These are phyloP conservation scores for Oryza brachyantha DNA, from an alignment of 176 grass and related monocot genomes.

Conservation along the genomic window DNA sequence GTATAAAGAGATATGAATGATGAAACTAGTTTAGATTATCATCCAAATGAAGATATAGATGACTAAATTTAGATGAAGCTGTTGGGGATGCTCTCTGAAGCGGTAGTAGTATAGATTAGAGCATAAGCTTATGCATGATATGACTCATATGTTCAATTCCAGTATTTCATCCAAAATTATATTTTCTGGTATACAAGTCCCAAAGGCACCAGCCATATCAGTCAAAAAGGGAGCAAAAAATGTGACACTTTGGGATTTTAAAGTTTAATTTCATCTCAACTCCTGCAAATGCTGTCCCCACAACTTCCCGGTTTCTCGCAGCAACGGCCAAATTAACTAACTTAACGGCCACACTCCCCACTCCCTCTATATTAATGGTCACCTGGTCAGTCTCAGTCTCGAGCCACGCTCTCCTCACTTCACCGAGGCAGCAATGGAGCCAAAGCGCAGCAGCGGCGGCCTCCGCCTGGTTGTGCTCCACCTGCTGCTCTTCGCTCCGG, in stretches of 20 bases:
- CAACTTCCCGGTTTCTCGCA: constrained; percentile 27
- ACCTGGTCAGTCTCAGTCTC: not conserved
- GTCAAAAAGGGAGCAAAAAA: not conserved
- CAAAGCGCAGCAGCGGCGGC: not conserved
- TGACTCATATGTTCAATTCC: not conserved
- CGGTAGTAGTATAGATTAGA: no score
- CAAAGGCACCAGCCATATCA: not conserved
- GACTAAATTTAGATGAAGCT: no score
- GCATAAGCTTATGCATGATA: not conserved
- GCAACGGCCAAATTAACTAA: not conserved
- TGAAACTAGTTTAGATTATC: no score
- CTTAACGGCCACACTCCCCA: not conserved
- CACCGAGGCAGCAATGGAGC: constrained; percentile 14
- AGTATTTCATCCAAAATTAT: not conserved
- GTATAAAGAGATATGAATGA: no score
- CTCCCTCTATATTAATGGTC: not conserved
- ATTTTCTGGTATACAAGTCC: not conserved
- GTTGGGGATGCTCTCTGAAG: no score
- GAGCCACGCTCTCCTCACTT: not conserved
- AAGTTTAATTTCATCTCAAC: not conserved
- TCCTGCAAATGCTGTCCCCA: constrained; percentile 13
- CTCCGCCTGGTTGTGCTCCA: not conserved
- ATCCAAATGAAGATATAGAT: no score
- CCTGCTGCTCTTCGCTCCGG: constrained; percentile 31
- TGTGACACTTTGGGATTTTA: not conserved